A percentile compares a stretch with the other conserved stretches of the same genome.
phyloP scores from a whole-genome alignment of 2,329 filamentous ascomycete species.

The Aspergillaceae sp. region DNA sequence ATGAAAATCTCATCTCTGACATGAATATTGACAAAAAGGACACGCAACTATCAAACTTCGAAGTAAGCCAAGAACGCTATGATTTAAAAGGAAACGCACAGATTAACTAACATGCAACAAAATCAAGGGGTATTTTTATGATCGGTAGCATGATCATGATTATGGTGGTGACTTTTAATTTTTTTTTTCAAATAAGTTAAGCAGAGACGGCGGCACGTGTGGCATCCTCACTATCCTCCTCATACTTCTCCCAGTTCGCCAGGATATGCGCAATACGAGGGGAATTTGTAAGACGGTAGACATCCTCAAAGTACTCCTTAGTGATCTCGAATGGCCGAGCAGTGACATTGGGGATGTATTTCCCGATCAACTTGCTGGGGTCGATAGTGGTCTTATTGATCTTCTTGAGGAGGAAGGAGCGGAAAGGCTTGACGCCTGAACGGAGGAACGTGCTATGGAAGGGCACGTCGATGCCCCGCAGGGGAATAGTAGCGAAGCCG shows the following conservation, averaged over 20 bases:
- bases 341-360: constrained; percentile 99
- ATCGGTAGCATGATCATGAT: background rate
- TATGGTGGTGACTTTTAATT: constrained; percentile 11
- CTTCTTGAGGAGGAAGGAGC: constrained; percentile 97
- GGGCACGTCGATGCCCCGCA: constrained; percentile 94
- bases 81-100: too few species aligned
- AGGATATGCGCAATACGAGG: constrained; percentile 50
- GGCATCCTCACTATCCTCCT: constrained; percentile 27
- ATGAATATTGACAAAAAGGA: too few species aligned
- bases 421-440: constrained; percentile 97
- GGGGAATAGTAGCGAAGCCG: constrained; percentile 92
- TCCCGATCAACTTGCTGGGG: constrained; percentile 89
- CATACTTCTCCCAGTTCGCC: constrained; percentile 77
- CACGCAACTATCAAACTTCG: too few species aligned
- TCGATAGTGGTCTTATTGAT: constrained; percentile 99
- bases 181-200: constrained; percentile 7
- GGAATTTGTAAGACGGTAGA: constrained; percentile 84
- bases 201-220: constrained; percentile 8
- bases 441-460: constrained; percentile 99
- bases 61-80: too few species aligned
- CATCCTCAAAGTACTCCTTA: constrained; percentile 99
- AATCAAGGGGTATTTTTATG: too few species aligned
- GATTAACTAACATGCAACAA: too few species aligned
- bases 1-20: too few species aligned
- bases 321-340: constrained; percentile 90